Conservation (phyloP, 2,329 filamentous ascomycete species). For the Spiromastix sp. region DNA sequence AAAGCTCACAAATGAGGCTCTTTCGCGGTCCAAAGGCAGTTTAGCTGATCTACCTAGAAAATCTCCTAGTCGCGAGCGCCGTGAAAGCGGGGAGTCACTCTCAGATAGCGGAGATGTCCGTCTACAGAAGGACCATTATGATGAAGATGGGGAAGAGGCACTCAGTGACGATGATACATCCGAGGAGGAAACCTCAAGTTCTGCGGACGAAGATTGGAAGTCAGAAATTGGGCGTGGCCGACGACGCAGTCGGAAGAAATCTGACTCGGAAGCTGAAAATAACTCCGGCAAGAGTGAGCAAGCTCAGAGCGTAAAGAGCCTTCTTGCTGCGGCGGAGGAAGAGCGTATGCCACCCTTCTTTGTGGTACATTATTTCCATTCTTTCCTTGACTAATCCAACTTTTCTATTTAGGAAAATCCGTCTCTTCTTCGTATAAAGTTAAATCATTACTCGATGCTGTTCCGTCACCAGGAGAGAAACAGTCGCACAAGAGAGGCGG, state of each 20-base stretch:
- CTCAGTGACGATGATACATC: constrained; percentile 29
- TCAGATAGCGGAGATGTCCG: constrained; percentile 44
- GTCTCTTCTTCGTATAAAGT: constrained; percentile 49
- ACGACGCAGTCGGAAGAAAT: constrained; percentile 23
- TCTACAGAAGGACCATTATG: constrained; percentile 59
- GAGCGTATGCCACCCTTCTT: constrained; percentile 45
- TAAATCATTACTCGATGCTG: constrained; percentile 50
- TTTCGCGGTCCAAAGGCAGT: constrained; percentile 53
- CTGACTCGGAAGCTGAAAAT: constrained; percentile 5
- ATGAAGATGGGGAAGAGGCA: constrained; percentile 58
- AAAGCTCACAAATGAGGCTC: constrained; percentile 59
- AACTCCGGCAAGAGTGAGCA: constrained; percentile 8
- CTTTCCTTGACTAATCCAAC: constrained; percentile 9
- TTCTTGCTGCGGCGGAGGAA: constrained; percentile 62
- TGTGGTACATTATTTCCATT: background rate
- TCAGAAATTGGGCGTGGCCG: constrained; percentile 29
- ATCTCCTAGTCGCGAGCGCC: constrained; percentile 21
- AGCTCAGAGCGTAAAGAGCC: constrained; percentile 40
- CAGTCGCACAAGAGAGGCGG: constrained; percentile 35
- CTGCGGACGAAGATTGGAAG: constrained; percentile 54
- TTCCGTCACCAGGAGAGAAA: constrained; percentile 52
- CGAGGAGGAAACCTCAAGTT: constrained; percentile 35
- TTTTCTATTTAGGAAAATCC: constrained; percentile 36
- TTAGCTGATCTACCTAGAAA: constrained; percentile 53
- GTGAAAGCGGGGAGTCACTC: constrained; percentile 27